Conservation (phyloP, 306 rosid species). For the Erythrophleum fordii region DNA sequence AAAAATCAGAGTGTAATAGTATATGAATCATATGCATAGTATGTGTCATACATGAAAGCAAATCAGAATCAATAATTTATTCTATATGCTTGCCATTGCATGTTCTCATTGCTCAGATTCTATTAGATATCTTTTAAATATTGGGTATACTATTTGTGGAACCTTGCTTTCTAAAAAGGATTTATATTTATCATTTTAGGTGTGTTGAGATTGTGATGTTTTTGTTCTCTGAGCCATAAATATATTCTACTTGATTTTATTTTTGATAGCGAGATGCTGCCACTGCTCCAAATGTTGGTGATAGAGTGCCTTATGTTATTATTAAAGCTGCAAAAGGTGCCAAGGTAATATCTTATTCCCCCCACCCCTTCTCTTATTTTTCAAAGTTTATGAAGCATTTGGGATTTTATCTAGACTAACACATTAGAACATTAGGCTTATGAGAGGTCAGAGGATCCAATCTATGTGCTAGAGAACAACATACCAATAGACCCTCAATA, state of each 20-base stretch:
- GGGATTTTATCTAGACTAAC: constrained; percentile 37
- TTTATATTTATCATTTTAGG: constrained; percentile 20
- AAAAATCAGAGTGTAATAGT: constrained; percentile 3
- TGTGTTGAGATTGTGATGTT: constrained; percentile 20
- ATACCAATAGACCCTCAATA: constrained; percentile 96
- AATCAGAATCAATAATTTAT: neutral
- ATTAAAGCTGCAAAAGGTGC: constrained; percentile 96
- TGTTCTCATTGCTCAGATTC: neutral
- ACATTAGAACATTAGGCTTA: constrained; percentile 67
- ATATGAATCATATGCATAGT: constrained; percentile 17
- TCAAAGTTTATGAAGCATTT: constrained; percentile 20
- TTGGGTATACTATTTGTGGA: constrained; percentile 5
- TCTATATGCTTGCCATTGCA: neutral
- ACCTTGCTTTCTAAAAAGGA: constrained; percentile 15
- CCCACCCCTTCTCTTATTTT: neutral
- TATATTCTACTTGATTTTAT: constrained; percentile 34
- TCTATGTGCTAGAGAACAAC: constrained; percentile 92
- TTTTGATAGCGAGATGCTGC: constrained; percentile 89
- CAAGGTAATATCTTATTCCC: constrained; percentile 58
- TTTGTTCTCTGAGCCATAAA: constrained; percentile 17
- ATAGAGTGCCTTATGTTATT: constrained; percentile 95
- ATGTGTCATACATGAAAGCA: neutral
- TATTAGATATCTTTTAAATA: neutral
- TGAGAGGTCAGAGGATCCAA: constrained; percentile 96
- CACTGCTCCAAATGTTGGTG: constrained; percentile 99